Conservation (phyloP, 1,284 basidiomycete genomes). For the Phlebopus sp. region DNA sequence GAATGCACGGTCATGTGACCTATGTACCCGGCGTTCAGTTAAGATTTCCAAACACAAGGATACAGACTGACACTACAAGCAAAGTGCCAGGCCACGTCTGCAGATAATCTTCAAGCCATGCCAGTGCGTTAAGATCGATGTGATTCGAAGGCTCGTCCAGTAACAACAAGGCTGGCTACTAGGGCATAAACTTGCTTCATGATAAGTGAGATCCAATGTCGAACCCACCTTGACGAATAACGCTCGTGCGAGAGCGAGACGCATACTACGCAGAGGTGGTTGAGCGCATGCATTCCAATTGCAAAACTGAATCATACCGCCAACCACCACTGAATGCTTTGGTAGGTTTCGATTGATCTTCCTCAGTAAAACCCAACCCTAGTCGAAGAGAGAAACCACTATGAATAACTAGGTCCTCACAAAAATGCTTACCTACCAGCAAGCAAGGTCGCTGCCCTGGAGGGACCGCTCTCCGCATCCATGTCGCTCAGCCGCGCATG, state of each 20-base stretch:
- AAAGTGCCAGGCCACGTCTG: constrained; percentile 95
- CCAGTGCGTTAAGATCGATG: constrained; percentile 82
- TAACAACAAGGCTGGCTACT: constrained; percentile 73
- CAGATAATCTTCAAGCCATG: constrained; percentile 93
- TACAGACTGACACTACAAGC: constrained; percentile 77
- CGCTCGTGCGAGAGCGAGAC: constrained; percentile 80
- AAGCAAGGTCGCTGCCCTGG: constrained; percentile 85
- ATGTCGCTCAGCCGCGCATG: constrained; percentile 92
- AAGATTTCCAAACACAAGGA: not conserved
- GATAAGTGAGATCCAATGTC: not conserved
- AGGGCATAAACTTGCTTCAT: constrained; percentile 7
- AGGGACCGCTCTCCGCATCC: constrained; percentile 96
- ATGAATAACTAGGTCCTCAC: not conserved
- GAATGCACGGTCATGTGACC: constrained; percentile 98
- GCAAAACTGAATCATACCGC: constrained; percentile 50
- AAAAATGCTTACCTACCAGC: constrained; percentile 54
- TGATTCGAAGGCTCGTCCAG: constrained; percentile 99
- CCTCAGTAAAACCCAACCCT: constrained; percentile 89
- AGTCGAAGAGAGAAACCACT: not conserved
- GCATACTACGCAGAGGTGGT: constrained; percentile 54
- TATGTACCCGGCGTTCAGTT: constrained; percentile 28
- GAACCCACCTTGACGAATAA: constrained; percentile 85
- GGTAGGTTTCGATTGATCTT: constrained; percentile 82
- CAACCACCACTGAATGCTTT: constrained; percentile 97
- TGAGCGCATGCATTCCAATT: not conserved